Conservation (phyloP, 2,329 filamentous ascomycete species). For the Graphilbum sp. region DNA sequence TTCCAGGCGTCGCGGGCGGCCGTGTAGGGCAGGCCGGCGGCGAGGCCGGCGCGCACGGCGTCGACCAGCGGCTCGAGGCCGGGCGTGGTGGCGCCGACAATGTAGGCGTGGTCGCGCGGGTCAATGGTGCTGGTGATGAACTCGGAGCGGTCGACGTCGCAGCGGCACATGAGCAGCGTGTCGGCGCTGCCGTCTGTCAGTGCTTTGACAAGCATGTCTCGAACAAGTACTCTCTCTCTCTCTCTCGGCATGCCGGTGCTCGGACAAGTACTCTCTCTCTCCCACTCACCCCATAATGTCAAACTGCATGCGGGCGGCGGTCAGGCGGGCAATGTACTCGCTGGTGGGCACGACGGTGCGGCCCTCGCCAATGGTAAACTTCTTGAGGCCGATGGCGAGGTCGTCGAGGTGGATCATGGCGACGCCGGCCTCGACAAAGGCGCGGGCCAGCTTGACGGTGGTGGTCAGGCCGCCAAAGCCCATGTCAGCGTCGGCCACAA, state of each 20-base stretch:
- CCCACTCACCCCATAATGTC: constrained; percentile 19
- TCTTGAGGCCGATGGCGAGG: constrained; percentile 25
- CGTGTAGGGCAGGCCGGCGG: constrained; percentile 12
- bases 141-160: constrained; percentile 20
- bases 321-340: constrained; percentile 20
- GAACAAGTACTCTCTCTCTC: too few species aligned
- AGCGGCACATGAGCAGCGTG: constrained; percentile 21
- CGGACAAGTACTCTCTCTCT: too few species aligned
- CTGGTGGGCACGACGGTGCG: constrained; percentile 22
- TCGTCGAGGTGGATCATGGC: constrained; percentile 27
- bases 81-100: constrained; percentile 19
- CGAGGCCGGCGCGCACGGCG: constrained; percentile 11
- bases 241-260: too few species aligned
- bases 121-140: constrained; percentile 23
- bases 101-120: constrained; percentile 20
- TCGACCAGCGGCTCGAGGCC: constrained; percentile 15
- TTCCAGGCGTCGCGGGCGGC: constrained; percentile 9
- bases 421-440: constrained; percentile 25
- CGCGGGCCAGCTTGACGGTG: constrained; percentile 21
- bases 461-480: constrained; percentile 23
- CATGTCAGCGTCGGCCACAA: constrained; percentile 25
- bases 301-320: constrained; percentile 20
- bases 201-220: too few species aligned
- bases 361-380: constrained; percentile 24
- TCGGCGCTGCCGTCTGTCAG: too few species aligned